Conservation (phyloP, 805 yeast genomes). For the Ogataea nitratoaversa region DNA sequence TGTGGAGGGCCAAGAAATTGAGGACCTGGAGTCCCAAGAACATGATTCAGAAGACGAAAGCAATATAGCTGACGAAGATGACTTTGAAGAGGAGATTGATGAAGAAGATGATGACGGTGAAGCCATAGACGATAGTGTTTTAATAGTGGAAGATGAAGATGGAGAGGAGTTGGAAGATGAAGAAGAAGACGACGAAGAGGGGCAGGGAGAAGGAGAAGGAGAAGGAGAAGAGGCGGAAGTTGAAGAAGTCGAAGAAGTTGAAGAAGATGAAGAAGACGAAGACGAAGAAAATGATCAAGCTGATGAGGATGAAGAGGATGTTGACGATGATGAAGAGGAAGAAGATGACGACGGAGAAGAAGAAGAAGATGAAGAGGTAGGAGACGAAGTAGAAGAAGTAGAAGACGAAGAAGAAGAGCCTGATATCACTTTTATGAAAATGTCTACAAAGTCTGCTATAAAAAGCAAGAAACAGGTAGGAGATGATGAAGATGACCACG, state of each 20-base stretch:
- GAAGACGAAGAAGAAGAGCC: background rate
- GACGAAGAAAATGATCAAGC: conserved; percentile 6
- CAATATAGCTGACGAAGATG: conserved; percentile 3
- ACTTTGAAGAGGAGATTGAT: conserved; percentile 9
- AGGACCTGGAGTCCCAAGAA: conserved; percentile 13
- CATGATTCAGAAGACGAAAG: conserved; percentile 3
- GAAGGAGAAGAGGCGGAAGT: background rate
- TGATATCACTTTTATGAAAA: background rate
- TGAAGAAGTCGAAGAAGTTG: conserved; percentile 19
- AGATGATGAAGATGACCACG: conserved; percentile 1
- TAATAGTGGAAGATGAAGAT: too few relatives aligned
- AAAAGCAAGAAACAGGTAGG: background rate
- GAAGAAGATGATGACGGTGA: conserved; percentile 7
- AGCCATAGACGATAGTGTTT: too few relatives aligned
- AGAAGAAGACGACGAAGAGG: conserved; percentile 14
- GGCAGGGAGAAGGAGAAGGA: conserved; percentile 11
- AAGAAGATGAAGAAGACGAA: conserved; percentile 32
- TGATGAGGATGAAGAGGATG: conserved; percentile 5
- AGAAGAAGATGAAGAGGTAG: conserved; percentile 1
- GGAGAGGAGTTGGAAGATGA: conserved; percentile 16
- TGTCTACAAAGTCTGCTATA: background rate
- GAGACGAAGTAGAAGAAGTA: background rate
- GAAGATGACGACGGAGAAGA: conserved; percentile 16
- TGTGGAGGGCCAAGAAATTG: conserved; percentile 12
- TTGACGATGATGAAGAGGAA: conserved; percentile 1